Evolutionary conservation across 129 eudicot species (phyloP).

Genomic region (Kitagawia praeruptora): DNA sequence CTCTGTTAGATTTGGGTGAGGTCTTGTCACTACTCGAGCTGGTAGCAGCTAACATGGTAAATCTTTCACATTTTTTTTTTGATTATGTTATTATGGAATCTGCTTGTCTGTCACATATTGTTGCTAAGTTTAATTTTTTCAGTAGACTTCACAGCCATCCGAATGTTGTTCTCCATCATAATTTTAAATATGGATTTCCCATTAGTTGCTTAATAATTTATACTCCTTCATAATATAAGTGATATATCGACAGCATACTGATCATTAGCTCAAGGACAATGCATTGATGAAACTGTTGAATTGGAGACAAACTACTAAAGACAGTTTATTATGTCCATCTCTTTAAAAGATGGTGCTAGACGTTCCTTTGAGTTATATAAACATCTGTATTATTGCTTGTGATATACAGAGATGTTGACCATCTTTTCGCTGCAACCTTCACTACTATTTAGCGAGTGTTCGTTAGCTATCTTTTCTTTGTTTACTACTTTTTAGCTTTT

Average conservation of each 20-base stretch:
- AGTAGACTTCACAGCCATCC: constrained; percentile 1
- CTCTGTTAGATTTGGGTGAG: constrained; percentile 35
- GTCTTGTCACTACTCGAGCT: constrained; percentile 68
- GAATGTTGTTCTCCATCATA: neutral
- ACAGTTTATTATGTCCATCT: neutral
- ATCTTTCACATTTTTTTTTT: neutral
- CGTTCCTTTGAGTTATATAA: neutral
- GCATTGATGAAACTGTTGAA: neutral
- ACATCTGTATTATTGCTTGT: neutral
- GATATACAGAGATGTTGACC: neutral
- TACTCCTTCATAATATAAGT: neutral
- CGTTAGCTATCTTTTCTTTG: no score
- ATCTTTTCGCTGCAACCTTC: neutral
- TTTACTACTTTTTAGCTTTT: no score
- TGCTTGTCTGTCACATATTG: neutral
- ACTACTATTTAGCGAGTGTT: neutral
- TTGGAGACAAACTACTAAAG: neutral
- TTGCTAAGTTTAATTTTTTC: neutral
- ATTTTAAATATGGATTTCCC: neutral
- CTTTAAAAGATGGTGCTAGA: neutral
- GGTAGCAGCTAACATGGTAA: constrained; percentile 69
- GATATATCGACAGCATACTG: neutral
- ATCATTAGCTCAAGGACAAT: neutral
- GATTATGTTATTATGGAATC: neutral
- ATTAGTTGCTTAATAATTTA: neutral